These are phyloP conservation scores for Colletotrichum nymphaeae DNA, from an alignment of 2,329 filamentous ascomycete genomes.

Conservation along the genomic window DNA sequence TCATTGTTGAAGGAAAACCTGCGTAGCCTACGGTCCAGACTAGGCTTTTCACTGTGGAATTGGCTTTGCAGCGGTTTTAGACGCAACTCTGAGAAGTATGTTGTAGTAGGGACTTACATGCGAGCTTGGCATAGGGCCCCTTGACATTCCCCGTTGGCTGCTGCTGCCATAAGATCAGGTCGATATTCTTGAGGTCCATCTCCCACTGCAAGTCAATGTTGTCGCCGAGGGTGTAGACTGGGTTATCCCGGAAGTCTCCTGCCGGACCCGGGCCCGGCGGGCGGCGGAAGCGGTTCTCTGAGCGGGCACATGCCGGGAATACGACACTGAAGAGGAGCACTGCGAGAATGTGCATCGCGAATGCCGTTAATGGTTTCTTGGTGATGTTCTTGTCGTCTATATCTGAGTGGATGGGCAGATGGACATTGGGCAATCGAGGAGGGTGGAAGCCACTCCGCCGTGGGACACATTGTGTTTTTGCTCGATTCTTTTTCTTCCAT, in stretches of 20 bases:
- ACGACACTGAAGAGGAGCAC: not conserved
- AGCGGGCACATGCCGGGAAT: not conserved
- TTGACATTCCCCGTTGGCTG: not conserved
- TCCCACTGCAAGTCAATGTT: constrained; percentile 41
- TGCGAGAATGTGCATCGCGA: not conserved
- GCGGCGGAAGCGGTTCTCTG: constrained; percentile 1
- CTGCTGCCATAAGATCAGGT: not conserved
- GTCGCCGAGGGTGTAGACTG: constrained; percentile 37
- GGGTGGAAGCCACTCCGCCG: not conserved
- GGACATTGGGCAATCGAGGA: not conserved
- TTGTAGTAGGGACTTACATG: not conserved
- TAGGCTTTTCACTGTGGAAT: not conserved
- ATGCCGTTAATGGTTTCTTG: not conserved
- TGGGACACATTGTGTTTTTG: not conserved
- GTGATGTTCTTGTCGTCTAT: no score
- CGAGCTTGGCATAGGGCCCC: not conserved
- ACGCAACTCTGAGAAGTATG: no score
- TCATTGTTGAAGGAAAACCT: not conserved
- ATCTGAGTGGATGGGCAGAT: not conserved
- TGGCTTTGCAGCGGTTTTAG: not conserved
- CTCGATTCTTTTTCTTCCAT: not conserved
- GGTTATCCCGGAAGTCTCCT: constrained; percentile 39
- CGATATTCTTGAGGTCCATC: constrained; percentile 26
- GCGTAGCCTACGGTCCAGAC: not conserved
- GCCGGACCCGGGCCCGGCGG: not conserved